Evolutionary conservation across 1,284 basidiomycete species (phyloP), one percentile per base, ranked within the genome.

Genomic region (Cutaneotrichosporon mucoides): DNA sequence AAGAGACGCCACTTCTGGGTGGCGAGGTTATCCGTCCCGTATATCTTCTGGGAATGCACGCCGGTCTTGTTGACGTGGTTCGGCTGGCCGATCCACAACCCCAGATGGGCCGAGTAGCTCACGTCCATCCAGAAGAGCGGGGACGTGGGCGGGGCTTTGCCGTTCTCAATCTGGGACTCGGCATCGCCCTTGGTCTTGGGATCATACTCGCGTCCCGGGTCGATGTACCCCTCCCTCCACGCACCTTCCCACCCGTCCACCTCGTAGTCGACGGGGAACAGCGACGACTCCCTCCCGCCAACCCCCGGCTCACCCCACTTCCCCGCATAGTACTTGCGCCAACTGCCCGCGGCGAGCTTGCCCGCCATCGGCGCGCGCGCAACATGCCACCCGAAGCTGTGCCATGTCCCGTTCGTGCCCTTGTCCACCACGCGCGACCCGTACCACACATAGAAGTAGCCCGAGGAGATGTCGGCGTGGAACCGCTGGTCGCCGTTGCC

Each of bases 401-500:
- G 37, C 62, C 62, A 63, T 5, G 51, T 46, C 6, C 58, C 62
- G 13, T 37, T 34, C 35, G 44, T 41, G 45, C 47, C 52, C 48
- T 61, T 61, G 55, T 57, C 37, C 46, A 61, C 40, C 15, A 61
- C 44, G 16, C 60, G 60, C 24, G 56, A 58, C 13, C 54, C 59
- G 46, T 60, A 63, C 41, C 41, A 55, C 15, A 58, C 50, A 50
- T 63, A 63, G 15, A 63, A 60, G 56, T 55, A 63, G 2, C 62
- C 62, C 10, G n/a, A 9, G 8, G 33, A 16, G 1, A 53, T 3
- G 42, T 63, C 62, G 12, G 44, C 46, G 24, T 10, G 24, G 35
- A 63, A 24, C 5, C 62, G 62, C 38, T 55, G 62, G 56, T 63
- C 62, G 13, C 62, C 62, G 37, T 49, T 44, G 34, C 62, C 62